Conservation (phyloP, 495 filamentous ascomycete genomes). For the Rostrohypoxylon terebratum region DNA sequence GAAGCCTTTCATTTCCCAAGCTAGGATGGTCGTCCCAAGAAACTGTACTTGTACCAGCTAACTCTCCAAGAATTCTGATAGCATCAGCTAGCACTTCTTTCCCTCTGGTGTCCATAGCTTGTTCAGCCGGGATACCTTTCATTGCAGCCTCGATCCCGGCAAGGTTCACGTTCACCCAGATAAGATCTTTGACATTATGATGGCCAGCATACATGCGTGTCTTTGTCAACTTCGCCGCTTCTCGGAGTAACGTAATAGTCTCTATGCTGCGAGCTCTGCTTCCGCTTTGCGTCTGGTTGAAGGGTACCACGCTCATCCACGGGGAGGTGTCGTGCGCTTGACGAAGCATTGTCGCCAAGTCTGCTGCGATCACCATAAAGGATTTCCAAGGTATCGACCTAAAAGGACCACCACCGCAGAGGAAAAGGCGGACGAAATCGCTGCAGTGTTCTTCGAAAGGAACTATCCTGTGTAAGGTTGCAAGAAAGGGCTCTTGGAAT, state of each 20-base stretch:
- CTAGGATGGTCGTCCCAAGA: conserved; percentile 3
- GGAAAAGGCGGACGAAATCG: conserved; percentile 58
- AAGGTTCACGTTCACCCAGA: conserved; percentile 57
- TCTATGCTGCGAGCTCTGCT: conserved; percentile 58
- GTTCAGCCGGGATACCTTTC: conserved; percentile 12
- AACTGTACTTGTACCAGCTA: conserved; percentile 1
- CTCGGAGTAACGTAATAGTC: conserved; percentile 60
- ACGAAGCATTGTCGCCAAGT: conserved; percentile 51
- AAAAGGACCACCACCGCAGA: conserved; percentile 60
- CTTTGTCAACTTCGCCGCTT: conserved; percentile 59
- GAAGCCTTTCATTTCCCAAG: conserved; percentile 5
- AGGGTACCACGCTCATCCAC: conserved; percentile 38
- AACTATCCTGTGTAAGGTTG: conserved; percentile 9
- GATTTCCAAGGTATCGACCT: conserved; percentile 58
- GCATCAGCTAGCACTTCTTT: conserved; percentile 4
- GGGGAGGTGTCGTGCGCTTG: conserved; percentile 21
- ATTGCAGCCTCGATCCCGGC: conserved; percentile 58
- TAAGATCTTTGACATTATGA: conserved; percentile 65
- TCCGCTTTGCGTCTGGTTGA: conserved; percentile 61
- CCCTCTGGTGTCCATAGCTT: conserved; percentile 24
- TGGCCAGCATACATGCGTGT: conserved; percentile 62
- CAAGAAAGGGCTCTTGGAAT: conserved; percentile 39
- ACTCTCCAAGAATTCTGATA: conserved; percentile 8
- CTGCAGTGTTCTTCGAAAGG: conserved; percentile 12
- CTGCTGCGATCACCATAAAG: conserved; percentile 58